phyloP scores from a whole-genome alignment of 805 yeast species.

The Saccharomycopsis babjevae region DNA sequence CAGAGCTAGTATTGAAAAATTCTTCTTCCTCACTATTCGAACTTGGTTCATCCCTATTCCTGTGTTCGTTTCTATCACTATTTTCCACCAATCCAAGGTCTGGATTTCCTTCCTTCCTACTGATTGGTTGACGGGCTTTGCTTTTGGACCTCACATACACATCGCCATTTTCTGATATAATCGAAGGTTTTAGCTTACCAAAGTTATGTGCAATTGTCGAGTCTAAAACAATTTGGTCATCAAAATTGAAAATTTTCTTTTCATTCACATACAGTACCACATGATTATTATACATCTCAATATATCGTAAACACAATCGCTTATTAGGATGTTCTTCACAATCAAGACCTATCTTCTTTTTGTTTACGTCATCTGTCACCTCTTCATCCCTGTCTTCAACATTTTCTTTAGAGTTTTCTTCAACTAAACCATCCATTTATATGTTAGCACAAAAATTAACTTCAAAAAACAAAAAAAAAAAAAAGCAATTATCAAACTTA shows the following conservation, averaged over 20 bases:
- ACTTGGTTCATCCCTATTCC: background rate
- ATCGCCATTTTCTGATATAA: background rate
- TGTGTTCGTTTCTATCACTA: background rate
- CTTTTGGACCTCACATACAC: background rate
- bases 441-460: too few relatives aligned
- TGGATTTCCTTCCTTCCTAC: background rate
- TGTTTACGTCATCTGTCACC: too few relatives aligned
- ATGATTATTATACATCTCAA: conserved; percentile 1
- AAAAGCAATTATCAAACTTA: too few relatives aligned
- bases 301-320: background rate
- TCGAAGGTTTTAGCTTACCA: background rate
- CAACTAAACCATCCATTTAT: too few relatives aligned
- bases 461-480: too few relatives aligned
- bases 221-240: conserved; percentile 1
- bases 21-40: background rate
- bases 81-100: background rate
- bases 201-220: background rate
- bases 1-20: background rate
- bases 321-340: background rate
- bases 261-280: background rate
- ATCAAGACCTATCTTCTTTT: too few relatives aligned
- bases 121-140: background rate
- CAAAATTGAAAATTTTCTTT: background rate
- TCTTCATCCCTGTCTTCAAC: too few relatives aligned
- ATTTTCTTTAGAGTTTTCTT: too few relatives aligned